phyloP scores from a whole-genome alignment of 164 flowering plant species.

The Saururus chinensis region DNA sequence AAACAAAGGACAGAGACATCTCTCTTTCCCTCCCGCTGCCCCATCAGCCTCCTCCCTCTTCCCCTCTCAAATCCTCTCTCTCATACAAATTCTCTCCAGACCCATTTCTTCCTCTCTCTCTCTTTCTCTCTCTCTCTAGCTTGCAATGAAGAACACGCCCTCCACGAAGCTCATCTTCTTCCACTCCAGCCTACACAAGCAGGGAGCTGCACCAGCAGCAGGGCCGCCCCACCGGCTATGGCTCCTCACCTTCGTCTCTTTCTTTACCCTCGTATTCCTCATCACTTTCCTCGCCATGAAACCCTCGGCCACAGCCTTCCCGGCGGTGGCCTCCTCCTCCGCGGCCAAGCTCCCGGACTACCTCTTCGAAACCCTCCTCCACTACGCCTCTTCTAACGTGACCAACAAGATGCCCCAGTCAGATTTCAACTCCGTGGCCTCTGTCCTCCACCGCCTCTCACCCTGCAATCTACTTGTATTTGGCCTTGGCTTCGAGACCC shows the following conservation, averaged over 20 bases:
- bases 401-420: constrained; percentile 41
- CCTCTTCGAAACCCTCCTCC: constrained; percentile 48
- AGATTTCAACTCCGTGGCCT: constrained; percentile 43
- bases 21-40: too few relatives aligned
- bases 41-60: not conserved
- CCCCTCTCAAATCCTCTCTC: not conserved
- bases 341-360: constrained; percentile 15
- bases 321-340: constrained; percentile 12
- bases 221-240: constrained; percentile 29
- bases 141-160: constrained; percentile 6
- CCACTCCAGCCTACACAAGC: constrained; percentile 21
- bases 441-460: constrained; percentile 33
- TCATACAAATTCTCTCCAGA: not conserved
- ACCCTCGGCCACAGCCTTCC: not conserved
- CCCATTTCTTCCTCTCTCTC: not conserved
- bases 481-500: constrained; percentile 81
- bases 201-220: constrained; percentile 3
- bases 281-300: constrained; percentile 37
- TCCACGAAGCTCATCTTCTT: constrained; percentile 21
- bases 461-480: constrained; percentile 72
- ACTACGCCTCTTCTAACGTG: constrained; percentile 39
- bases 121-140: not conserved
- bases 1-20: too few relatives aligned
- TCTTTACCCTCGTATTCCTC: constrained; percentile 49
- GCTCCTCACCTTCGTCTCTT: constrained; percentile 43